A percentile compares a stretch with the other conserved stretches of the same genome.
phyloP scores from a whole-genome alignment of 306 rosid genomes.

The Pueraria montana region DNA sequence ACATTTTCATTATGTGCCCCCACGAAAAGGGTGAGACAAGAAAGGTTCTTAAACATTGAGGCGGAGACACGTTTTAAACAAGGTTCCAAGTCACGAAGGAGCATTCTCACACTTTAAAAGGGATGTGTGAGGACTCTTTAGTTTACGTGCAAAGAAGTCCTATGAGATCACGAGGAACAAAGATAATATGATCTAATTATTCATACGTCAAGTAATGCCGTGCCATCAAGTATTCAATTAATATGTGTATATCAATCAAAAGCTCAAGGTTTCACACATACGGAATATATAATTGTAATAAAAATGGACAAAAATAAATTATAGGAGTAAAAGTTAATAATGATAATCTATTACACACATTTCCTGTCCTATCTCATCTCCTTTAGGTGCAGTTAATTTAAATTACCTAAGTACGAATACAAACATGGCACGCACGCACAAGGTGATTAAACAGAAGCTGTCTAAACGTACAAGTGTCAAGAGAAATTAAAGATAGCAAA shows the following conservation, averaged over 20 bases:
- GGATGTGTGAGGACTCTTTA: neutral
- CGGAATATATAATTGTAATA: neutral
- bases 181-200: neutral
- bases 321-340: neutral
- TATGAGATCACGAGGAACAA: neutral
- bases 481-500: no score
- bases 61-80: slow-evolving; percentile 18
- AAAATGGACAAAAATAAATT: neutral
- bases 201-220: neutral
- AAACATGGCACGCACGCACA: neutral
- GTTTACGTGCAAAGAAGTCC: neutral
- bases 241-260: neutral
- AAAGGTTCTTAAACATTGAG: neutral
- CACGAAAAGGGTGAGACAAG: neutral
- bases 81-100: neutral
- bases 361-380: neutral
- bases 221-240: neutral
- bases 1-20: neutral
- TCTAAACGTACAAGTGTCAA: no score
- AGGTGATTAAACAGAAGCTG: no score
- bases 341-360: neutral
- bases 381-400: neutral
- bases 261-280: neutral
- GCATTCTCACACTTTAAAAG: neutral
- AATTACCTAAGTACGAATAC: neutral